phyloP scores from a whole-genome alignment of 2,329 filamentous ascomycete genomes.

The Fusarium xyrophilum region DNA sequence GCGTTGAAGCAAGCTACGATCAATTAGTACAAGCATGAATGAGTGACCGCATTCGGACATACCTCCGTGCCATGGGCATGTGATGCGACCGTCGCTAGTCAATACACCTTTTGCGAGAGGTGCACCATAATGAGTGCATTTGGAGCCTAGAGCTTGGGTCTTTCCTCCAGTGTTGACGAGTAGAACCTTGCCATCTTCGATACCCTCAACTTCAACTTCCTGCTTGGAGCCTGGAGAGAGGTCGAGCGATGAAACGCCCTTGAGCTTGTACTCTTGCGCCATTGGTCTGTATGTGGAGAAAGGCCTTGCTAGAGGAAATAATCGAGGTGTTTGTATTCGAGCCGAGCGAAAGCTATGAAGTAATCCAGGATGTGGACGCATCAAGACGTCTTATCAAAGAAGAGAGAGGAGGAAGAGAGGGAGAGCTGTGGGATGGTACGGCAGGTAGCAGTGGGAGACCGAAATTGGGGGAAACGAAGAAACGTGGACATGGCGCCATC shows the following conservation, averaged over 20 bases:
- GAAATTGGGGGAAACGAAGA: constrained; percentile 15
- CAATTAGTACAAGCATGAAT: constrained; percentile 2
- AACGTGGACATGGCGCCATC: constrained; percentile 27
- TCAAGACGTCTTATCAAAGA: constrained; percentile 22
- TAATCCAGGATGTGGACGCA: constrained; percentile 24
- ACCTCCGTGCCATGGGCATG: constrained; percentile 98
- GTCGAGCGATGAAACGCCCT: constrained; percentile 75
- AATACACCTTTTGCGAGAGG: constrained; percentile 87
- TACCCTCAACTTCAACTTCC: constrained; percentile 88
- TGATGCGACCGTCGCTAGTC: constrained; percentile 80
- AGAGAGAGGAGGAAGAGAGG: background rate
- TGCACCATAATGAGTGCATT: constrained; percentile 92
- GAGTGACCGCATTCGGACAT: constrained; percentile 39
- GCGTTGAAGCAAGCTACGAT: constrained; percentile 86
- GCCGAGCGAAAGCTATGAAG: constrained; percentile 21
- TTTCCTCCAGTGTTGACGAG: constrained; percentile 79
- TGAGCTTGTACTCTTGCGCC: constrained; percentile 72
- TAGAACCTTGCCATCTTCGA: constrained; percentile 85
- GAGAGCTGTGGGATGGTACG: background rate
- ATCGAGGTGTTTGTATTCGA: constrained; percentile 17
- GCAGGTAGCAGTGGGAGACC: background rate
- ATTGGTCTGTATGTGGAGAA: constrained; percentile 51
- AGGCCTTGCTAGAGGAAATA: constrained; percentile 3
- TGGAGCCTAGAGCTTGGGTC: constrained; percentile 80
- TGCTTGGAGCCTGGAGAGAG: constrained; percentile 83